These are phyloP conservation scores for Daldinia eschscholtzii DNA, from an alignment of 2,329 filamentous ascomycete species.

Conservation along the genomic window DNA sequence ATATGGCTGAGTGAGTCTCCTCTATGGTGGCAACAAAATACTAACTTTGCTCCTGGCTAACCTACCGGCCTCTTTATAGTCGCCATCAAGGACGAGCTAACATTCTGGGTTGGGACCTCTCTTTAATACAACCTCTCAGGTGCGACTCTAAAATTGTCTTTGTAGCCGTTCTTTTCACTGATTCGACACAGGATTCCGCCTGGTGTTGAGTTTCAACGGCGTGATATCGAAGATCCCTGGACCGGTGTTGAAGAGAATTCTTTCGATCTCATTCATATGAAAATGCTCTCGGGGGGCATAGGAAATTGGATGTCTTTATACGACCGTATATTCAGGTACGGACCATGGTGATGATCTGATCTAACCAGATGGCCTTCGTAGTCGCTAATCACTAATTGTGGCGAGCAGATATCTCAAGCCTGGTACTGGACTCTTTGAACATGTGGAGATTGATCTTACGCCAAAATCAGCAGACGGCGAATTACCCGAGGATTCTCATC, in stretches of 20 bases:
- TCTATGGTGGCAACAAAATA: not conserved
- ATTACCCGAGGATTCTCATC: conserved; percentile 66
- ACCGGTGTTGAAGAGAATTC: conserved; percentile 60
- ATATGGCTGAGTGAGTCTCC: conserved; percentile 78
- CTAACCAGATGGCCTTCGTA: conserved; percentile 48
- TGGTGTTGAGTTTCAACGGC: conserved; percentile 76
- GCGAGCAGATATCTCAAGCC: conserved; percentile 78
- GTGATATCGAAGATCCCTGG: conserved; percentile 86
- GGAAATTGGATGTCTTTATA: conserved; percentile 82
- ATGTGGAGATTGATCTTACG: conserved; percentile 88
- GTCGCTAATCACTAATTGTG: conserved; percentile 40
- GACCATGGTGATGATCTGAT: conserved; percentile 12
- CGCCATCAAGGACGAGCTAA: conserved; percentile 43
- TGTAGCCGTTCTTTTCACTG: conserved; percentile 29
- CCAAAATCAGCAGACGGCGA: conserved; percentile 78
- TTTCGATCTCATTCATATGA: conserved; percentile 87
- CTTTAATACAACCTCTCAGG: conserved; percentile 55
- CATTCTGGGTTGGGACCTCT: conserved; percentile 56
- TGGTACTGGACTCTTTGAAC: conserved; percentile 81
- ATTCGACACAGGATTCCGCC: conserved; percentile 71
- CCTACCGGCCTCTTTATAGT: conserved; percentile 35
- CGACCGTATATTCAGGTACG: conserved; percentile 73
- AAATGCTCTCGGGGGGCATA: conserved; percentile 83
- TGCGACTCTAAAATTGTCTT: conserved; percentile 39
- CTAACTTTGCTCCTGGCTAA: conserved; percentile 28